A percentile compares a stretch with the other conserved stretches of the same genome.
These are phyloP conservation scores for Lactarius sanguifluus DNA, from an alignment of 768 basidiomycete species.

Conservation along the genomic window DNA sequence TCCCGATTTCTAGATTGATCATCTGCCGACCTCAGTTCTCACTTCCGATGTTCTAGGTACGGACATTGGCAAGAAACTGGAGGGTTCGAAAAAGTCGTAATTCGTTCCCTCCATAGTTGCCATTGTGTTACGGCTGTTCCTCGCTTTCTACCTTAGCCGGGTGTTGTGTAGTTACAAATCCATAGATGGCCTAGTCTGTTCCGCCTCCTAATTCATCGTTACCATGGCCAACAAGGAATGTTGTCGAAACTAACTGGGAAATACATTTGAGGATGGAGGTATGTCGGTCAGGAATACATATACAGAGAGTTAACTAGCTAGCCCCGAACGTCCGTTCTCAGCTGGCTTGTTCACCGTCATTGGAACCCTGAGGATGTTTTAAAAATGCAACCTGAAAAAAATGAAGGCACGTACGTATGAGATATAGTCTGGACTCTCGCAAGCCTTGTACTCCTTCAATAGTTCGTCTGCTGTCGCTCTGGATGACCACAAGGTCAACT, in stretches of 20 bases:
- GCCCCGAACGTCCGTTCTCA: constrained; percentile 2
- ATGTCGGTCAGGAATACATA: constrained; percentile 8
- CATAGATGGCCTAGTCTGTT: constrained; percentile 20
- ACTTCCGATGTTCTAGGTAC: constrained; percentile 45
- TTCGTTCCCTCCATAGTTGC: constrained; percentile 42
- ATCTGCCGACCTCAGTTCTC: constrained; percentile 10
- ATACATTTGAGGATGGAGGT: constrained; percentile 21
- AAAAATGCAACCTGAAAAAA: background rate
- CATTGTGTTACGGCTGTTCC: constrained; percentile 33
- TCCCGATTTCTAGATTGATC: background rate
- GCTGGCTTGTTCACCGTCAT: constrained; percentile 25
- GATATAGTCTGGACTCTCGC: constrained; percentile 94
- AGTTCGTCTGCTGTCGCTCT: constrained; percentile 87
- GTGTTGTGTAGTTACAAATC: constrained; percentile 28
- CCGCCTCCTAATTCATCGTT: constrained; percentile 5
- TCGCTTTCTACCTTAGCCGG: constrained; percentile 28
- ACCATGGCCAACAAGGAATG: constrained; percentile 8
- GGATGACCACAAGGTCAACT: constrained; percentile 13
- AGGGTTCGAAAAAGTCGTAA: constrained; percentile 71
- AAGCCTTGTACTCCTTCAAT: constrained; percentile 92
- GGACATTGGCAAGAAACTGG: constrained; percentile 87
- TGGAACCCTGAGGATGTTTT: constrained; percentile 21
- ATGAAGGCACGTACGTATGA: constrained; percentile 58
- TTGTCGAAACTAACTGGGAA: constrained; percentile 18
- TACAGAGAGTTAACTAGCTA: background rate